A percentile compares a stretch with the other conserved stretches of the same genome.
phyloP scores from a whole-genome alignment of 805 yeast species.

The Teunomyces gatunensis region DNA sequence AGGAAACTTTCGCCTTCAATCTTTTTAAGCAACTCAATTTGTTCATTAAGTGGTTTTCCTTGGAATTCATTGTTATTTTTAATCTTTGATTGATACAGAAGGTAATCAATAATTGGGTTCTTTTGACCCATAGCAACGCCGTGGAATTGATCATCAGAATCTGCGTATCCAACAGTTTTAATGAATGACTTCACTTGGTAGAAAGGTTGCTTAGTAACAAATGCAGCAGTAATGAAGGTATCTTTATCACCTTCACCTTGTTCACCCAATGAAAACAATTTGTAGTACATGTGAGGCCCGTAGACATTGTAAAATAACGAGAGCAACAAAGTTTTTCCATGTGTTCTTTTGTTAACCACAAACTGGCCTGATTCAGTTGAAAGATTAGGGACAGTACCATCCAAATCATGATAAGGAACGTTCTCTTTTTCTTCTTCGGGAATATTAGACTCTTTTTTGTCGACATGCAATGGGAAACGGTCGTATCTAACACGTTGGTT shows the following conservation, averaged over 20 bases:
- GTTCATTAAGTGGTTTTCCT: conserved; percentile 17
- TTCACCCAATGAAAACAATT: conserved; percentile 55
- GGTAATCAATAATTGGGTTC: conserved; percentile 11
- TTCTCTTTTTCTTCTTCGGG: conserved; percentile 9
- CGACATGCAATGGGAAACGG: conserved; percentile 21
- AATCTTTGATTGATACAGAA: conserved; percentile 4
- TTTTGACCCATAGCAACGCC: conserved; percentile 30
- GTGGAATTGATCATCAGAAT: conserved; percentile 20
- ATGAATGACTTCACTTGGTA: conserved; percentile 40
- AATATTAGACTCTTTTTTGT: conserved; percentile 5
- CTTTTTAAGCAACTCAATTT: conserved; percentile 21
- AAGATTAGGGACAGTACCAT: conserved; percentile 66
- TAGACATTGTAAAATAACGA: conserved; percentile 64
- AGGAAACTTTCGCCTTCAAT: conserved; percentile 17
- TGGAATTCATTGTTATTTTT: conserved; percentile 6
- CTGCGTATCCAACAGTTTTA: conserved; percentile 29
- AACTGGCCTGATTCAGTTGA: conserved; percentile 72
- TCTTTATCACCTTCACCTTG: conserved; percentile 26
- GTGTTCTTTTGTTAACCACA: conserved; percentile 54
- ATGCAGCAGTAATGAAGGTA: conserved; percentile 19
- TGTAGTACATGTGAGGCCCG: conserved; percentile 61
- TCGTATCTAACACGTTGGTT: conserved; percentile 22
- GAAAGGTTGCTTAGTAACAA: conserved; percentile 11
- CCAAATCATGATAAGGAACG: conserved; percentile 58
- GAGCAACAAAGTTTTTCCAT: conserved; percentile 54